Evolutionary conservation across 768 basidiomycete genomes (phyloP), one percentile per base, ranked within the genome.

Genomic region (Amanita fuliginea): DNA sequence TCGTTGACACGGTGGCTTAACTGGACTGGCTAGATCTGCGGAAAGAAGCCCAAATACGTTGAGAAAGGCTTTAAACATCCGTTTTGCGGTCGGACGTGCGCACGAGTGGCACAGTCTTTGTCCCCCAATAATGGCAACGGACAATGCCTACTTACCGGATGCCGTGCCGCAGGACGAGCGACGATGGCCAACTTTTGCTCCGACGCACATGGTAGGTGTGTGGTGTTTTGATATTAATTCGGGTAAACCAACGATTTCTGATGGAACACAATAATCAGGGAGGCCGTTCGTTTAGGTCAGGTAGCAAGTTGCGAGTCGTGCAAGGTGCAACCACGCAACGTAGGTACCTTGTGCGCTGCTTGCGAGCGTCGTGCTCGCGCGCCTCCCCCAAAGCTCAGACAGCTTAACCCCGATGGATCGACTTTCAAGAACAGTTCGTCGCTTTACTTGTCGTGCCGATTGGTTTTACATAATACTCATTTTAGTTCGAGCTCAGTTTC

Each of bases 11-110:
- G 32, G 43, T 53, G 44, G 43, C 49, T 54, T 59, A 48, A 52
- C 35, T 46, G 40, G 21, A 48, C 49, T 28, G 35, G 42, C 48
- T 45, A 82, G 81, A 70, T 71, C 51, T 83, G 81, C 62, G 73
- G 76, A 11, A 67, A 67, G 51, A 80, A 72, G 60, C 77, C 79
- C 11, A 82, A 77, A 66, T 81, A 73, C 59, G 62, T 78, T n/a
- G 81, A 81, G 55, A 71, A 74, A 52, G 81, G 80, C 14, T 62
- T 68, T 53, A 69, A 69, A 53, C 78, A 81, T 56, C 70, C 74
- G 28, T 83, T 75, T 59, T 82, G 80, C 57, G 71, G 81, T 55
- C 76, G 70, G 55, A 78, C 73, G 44, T 82, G 80, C 58, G 80
- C 80, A 47, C 68, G 76, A 41, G 71, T 63, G 53, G 70, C 66